Conservation (phyloP, 2,329 filamentous ascomycete species). For the Scytalidium lignicola region DNA sequence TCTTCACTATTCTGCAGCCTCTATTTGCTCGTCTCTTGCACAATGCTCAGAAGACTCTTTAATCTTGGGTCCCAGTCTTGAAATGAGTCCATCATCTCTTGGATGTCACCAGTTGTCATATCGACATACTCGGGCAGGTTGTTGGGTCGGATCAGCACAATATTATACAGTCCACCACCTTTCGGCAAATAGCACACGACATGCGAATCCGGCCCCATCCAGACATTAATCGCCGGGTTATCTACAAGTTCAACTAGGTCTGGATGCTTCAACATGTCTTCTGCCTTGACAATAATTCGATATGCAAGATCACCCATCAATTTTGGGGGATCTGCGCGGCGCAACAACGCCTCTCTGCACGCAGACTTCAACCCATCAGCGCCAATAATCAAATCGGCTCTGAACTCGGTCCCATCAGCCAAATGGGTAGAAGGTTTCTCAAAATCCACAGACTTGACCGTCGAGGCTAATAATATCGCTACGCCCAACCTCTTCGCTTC, state of each 20-base stretch:
- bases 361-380: constrained; percentile 34
- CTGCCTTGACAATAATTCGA: constrained; percentile 35
- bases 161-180: constrained; percentile 34
- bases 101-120: constrained; percentile 22
- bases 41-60: constrained; percentile 2
- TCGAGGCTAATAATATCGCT: constrained; percentile 30
- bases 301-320: constrained; percentile 38
- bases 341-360: constrained; percentile 32
- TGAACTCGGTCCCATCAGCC: constrained; percentile 14
- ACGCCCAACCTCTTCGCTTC: constrained; percentile 31
- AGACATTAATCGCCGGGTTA: constrained; percentile 35
- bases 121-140: constrained; percentile 27
- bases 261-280: constrained; percentile 35
- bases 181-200: constrained; percentile 38
- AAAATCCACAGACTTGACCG: constrained; percentile 27
- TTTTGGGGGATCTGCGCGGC: constrained; percentile 37
- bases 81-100: constrained; percentile 5
- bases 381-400: constrained; percentile 31
- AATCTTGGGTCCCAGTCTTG: constrained; percentile 7
- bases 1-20: neutral
- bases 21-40: constrained; percentile 4
- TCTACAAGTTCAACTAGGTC: constrained; percentile 30
- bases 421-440: constrained; percentile 10
- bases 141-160: constrained; percentile 35
- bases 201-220: constrained; percentile 40